These are phyloP conservation scores for Caloboletus firmus DNA, from an alignment of 1,284 basidiomycete genomes.

Conservation along the genomic window DNA sequence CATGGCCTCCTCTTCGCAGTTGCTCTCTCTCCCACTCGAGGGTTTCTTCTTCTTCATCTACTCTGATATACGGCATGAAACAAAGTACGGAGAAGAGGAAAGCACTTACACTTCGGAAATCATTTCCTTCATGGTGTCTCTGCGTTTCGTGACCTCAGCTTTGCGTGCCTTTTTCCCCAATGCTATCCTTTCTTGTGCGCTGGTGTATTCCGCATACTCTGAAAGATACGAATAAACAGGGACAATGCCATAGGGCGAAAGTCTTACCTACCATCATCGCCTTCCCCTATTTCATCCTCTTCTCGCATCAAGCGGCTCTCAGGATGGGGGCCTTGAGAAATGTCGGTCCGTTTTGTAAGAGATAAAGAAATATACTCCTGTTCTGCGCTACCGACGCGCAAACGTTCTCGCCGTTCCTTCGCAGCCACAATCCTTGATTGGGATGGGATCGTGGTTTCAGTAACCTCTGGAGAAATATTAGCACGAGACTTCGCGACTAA, in stretches of 20 bases:
- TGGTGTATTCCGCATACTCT: slow-evolving; percentile 91
- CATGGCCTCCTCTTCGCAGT: slow-evolving; percentile 69
- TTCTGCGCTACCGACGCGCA: slow-evolving; percentile 47
- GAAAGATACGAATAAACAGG: slow-evolving; percentile 11
- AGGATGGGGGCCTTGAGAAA: slow-evolving; percentile 77
- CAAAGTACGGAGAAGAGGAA: slow-evolving; percentile 1
- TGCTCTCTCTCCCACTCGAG: slow-evolving; percentile 91
- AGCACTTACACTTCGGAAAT: slow-evolving; percentile 79
- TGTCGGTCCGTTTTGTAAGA: slow-evolving; percentile 54
- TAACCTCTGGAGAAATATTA: slow-evolving; percentile 17
- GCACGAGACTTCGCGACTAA: background rate
- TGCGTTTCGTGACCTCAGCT: slow-evolving; percentile 67
- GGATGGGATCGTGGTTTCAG: slow-evolving; percentile 64
- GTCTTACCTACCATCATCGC: slow-evolving; percentile 77
- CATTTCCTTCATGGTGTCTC: slow-evolving; percentile 80
- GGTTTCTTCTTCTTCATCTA: slow-evolving; percentile 86
- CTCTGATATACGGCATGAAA: slow-evolving; percentile 44
- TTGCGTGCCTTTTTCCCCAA: slow-evolving; percentile 85
- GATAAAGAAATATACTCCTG: slow-evolving; percentile 87
- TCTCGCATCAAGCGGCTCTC: slow-evolving; percentile 86
- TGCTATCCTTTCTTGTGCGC: slow-evolving; percentile 82
- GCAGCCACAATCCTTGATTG: slow-evolving; percentile 76
- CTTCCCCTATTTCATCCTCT: slow-evolving; percentile 91
- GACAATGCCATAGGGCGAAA: slow-evolving; percentile 2
- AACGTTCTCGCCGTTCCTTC: slow-evolving; percentile 73